phyloP scores from a whole-genome alignment of 768 basidiomycete genomes.

The Rhizopogon rudus region DNA sequence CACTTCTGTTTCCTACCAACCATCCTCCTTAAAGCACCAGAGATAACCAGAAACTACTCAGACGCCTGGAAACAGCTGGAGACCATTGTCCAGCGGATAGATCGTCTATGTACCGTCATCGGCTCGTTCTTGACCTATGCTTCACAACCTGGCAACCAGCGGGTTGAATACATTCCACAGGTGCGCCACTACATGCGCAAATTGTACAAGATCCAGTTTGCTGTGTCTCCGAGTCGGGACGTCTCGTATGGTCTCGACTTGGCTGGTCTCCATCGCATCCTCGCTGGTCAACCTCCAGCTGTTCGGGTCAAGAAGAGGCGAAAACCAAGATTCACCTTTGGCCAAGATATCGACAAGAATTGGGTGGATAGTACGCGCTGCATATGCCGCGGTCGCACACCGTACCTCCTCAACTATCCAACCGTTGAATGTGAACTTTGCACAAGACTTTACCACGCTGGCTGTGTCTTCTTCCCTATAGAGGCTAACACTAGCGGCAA shows the following conservation, averaged over 20 bases:
- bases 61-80: constrained; percentile 78
- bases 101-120: constrained; percentile 67
- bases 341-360: constrained; percentile 70
- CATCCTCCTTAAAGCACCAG: constrained; percentile 68
- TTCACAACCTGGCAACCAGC: constrained; percentile 63
- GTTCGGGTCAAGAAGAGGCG: constrained; percentile 52
- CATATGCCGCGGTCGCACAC: constrained; percentile 69
- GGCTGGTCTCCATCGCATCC: constrained; percentile 75
- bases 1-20: constrained; percentile 78
- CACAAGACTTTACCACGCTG: constrained; percentile 61
- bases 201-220: constrained; percentile 83
- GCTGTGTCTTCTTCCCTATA: constrained; percentile 68
- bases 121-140: constrained; percentile 78
- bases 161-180: constrained; percentile 72
- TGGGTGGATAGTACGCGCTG: constrained; percentile 75
- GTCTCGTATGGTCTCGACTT: constrained; percentile 81
- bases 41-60: constrained; percentile 74
- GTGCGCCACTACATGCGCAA: constrained; percentile 91
- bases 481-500: constrained; percentile 32
- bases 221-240: constrained; percentile 77
- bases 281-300: constrained; percentile 59
- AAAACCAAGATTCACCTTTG: constrained; percentile 61
- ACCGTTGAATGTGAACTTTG: constrained; percentile 66
- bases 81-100: constrained; percentile 73
- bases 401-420: constrained; percentile 55